Percentiles rank a stretch among this genome's conserved stretches.
These are phyloP conservation scores for Castanea mollissima DNA, from an alignment of 306 rosid species.

Conservation along the genomic window DNA sequence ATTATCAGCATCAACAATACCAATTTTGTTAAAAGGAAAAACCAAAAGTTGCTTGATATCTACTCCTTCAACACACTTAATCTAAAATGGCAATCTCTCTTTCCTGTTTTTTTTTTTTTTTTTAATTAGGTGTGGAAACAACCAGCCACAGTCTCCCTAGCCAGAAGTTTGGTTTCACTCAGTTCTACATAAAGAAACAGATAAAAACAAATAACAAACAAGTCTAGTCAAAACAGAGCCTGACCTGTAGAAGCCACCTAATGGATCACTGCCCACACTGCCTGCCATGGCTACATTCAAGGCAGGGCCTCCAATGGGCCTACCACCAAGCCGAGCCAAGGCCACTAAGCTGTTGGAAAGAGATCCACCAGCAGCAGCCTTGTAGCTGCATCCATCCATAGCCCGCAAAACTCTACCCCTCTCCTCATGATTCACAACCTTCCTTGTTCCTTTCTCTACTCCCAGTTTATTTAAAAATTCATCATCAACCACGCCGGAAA, in stretches of 20 bases:
- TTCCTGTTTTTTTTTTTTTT: not conserved
- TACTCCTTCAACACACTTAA: not conserved
- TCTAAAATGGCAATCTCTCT: not conserved
- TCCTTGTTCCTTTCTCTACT: slow-evolving; percentile 86
- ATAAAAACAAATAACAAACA: not conserved
- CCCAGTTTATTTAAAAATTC: slow-evolving; percentile 69
- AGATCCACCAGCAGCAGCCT: slow-evolving; percentile 98
- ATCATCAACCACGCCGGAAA: slow-evolving; percentile 83
- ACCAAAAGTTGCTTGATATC: not conserved
- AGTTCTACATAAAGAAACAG: not conserved
- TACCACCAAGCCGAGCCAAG: slow-evolving; percentile 78
- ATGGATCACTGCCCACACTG: slow-evolving; percentile 85
- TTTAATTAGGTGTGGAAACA: not conserved
- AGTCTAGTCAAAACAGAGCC: slow-evolving; percentile 12
- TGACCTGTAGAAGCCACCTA: slow-evolving; percentile 94
- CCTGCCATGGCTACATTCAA: slow-evolving; percentile 91
- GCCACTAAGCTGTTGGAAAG: slow-evolving; percentile 94
- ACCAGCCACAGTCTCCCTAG: not conserved
- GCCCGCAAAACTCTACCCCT: slow-evolving; percentile 90
- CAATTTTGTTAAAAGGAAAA: not conserved
- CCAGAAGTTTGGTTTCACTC: not conserved
- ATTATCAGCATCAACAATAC: not conserved
- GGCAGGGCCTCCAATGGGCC: slow-evolving; percentile 47
- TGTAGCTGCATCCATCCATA: slow-evolving; percentile 96
- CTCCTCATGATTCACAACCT: slow-evolving; percentile 86